Evolutionary conservation across 2,329 filamentous ascomycete genomes (phyloP), one percentile per base, ranked within the genome.

Genomic region (Diaporthe capsici): DNA sequence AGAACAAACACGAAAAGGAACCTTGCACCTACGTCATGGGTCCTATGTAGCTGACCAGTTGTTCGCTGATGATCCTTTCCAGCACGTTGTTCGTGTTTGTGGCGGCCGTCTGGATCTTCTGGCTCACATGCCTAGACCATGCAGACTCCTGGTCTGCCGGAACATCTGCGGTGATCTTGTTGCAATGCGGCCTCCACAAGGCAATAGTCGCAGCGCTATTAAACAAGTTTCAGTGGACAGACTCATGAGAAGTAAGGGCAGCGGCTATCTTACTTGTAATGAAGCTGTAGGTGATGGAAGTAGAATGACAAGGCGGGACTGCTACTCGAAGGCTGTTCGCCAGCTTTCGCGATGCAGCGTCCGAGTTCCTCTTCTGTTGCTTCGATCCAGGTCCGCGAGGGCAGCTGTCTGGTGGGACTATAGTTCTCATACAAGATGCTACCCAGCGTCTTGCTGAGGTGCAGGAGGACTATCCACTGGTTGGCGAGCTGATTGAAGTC

Each of bases 41-140:
- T 8, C 51, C 51, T 28, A 53, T 53, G 25, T 53, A 53, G 25
- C 25, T 53, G 51, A 53, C 51, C 51, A 53, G 51, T 25, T 53
- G 51, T 13, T 53, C 51, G 51, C 51, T 53, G 51, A 53, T 53
- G 25, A 53, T 53, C 25, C n/a, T 53, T 53, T 53, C 51, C 51
- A 53, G 25, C 3, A 53, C 51, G 25, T 53, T 53, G 51, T 53
- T 53, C 25, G 51, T 53, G 25, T 53, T 53, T 6, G 51, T 53
- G n/a, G 51, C 51, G 13, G 51, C 51, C 12, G 25, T 53, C 51
- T 53, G 51, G 51, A 53, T 53, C 9, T 53, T 53, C 51, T 53
- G 51, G 51, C 51, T 53, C 51, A 53, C 51, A 8, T 53, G 51
- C 51, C 51, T 53, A 6, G 51, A 53, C 51, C 51, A 53, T 17